These are phyloP conservation scores for Cercospora zeae-maydis DNA, from an alignment of 2,329 filamentous ascomycete genomes.

Conservation along the genomic window DNA sequence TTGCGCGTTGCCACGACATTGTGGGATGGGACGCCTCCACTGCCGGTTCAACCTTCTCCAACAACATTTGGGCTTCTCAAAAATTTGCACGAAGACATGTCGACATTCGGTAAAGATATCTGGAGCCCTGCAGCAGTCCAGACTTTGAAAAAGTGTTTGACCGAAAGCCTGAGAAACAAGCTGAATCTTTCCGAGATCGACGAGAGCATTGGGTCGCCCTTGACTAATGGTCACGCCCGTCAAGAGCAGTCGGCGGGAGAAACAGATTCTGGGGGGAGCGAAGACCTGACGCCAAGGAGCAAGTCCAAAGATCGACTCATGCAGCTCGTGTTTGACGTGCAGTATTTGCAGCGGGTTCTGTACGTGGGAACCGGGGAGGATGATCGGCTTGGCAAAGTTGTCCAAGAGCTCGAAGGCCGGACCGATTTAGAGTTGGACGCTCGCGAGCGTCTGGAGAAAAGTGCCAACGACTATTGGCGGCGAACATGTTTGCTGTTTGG, in stretches of 20 bases:
- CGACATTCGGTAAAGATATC: slow-evolving; percentile 66
- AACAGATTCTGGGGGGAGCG: slow-evolving; percentile 14
- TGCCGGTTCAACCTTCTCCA: slow-evolving; percentile 77
- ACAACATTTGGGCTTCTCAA: slow-evolving; percentile 69
- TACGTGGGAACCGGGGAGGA: background rate
- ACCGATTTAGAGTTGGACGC: slow-evolving; percentile 50
- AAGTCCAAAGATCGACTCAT: slow-evolving; percentile 24
- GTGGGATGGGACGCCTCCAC: slow-evolving; percentile 73
- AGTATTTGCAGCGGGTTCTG: slow-evolving; percentile 40
- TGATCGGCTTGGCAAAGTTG: slow-evolving; percentile 10
- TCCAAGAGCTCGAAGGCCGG: slow-evolving; percentile 43
- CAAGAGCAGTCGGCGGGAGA: slow-evolving; percentile 19
- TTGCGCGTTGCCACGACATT: slow-evolving; percentile 54
- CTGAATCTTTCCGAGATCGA: slow-evolving; percentile 32
- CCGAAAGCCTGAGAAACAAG: slow-evolving; percentile 49
- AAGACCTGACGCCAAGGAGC: slow-evolving; percentile 11
- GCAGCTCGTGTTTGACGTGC: slow-evolving; percentile 44
- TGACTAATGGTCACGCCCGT: slow-evolving; percentile 20
- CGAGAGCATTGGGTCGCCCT: slow-evolving; percentile 15
- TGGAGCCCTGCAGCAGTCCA: slow-evolving; percentile 70
- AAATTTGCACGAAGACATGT: slow-evolving; percentile 64
- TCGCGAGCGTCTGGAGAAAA: slow-evolving; percentile 56
- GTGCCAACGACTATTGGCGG: slow-evolving; percentile 75
- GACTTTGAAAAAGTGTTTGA: slow-evolving; percentile 59
- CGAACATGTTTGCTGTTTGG: slow-evolving; percentile 79